These are phyloP conservation scores for Pseudovirgaria hyperparasitica DNA, from an alignment of 2,329 filamentous ascomycete species.

Conservation along the genomic window DNA sequence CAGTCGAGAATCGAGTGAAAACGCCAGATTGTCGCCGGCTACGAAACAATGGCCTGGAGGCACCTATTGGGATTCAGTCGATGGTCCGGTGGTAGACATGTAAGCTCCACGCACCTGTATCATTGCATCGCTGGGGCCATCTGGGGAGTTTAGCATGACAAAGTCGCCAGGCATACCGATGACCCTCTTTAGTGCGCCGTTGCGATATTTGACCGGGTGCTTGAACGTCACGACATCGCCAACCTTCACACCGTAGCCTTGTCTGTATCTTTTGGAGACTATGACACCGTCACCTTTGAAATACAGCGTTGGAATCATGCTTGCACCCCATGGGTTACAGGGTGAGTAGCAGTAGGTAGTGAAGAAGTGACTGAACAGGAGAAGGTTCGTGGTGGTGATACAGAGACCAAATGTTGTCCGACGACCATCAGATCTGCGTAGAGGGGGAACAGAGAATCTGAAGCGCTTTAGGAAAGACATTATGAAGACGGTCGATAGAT, in stretches of 20 bases:
- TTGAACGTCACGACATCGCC: conserved; percentile 75
- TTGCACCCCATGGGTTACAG: conserved; percentile 52
- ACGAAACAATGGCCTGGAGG: conserved; percentile 89
- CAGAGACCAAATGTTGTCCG: not conserved
- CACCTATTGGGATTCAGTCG: conserved; percentile 41
- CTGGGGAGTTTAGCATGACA: conserved; percentile 53
- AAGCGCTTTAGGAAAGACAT: conserved; percentile 1
- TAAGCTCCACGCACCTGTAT: conserved; percentile 42
- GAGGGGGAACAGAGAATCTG: not conserved
- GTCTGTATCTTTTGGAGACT: conserved; percentile 53
- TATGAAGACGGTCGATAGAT: no score
- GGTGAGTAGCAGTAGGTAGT: conserved; percentile 43
- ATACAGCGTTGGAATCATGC: conserved; percentile 74
- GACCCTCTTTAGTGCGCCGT: conserved; percentile 65
- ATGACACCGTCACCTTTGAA: conserved; percentile 55
- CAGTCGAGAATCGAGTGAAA: conserved; percentile 72
- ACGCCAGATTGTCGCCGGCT: conserved; percentile 73
- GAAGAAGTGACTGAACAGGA: conserved; percentile 12
- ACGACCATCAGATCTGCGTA: no score
- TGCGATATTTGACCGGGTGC: conserved; percentile 50
- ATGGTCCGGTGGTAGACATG: not conserved
- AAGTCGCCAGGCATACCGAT: conserved; percentile 49
- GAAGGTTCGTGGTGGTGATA: not conserved
- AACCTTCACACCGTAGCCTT: conserved; percentile 55
- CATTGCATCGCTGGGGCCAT: conserved; percentile 33